These are phyloP conservation scores for Leccinum truebloodii DNA, from an alignment of 768 basidiomycete genomes.

Conservation along the genomic window DNA sequence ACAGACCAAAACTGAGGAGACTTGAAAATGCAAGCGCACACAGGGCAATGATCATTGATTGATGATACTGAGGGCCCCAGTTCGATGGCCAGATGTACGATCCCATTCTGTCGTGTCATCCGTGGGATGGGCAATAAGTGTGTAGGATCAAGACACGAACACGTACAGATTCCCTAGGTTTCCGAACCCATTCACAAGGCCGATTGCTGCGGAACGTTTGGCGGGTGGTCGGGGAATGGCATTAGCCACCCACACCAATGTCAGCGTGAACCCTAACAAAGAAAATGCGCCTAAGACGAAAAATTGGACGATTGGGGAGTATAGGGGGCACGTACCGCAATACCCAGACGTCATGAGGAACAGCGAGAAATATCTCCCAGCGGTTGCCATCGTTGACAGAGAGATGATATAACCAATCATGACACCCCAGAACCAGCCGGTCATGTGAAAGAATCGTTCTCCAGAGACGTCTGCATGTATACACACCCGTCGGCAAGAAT, in stretches of 20 bases:
- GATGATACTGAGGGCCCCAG: conserved; percentile 67
- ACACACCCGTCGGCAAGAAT: neutral
- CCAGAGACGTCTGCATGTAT: conserved; percentile 51
- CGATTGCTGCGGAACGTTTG: conserved; percentile 53
- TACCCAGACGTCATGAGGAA: conserved; percentile 66
- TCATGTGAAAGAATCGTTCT: conserved; percentile 65
- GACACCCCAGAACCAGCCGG: conserved; percentile 56
- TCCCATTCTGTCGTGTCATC: conserved; percentile 44
- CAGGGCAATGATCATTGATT: conserved; percentile 55
- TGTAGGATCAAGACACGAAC: neutral
- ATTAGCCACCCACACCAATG: conserved; percentile 63
- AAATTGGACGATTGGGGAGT: neutral
- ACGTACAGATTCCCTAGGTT: conserved; percentile 61
- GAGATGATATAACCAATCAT: conserved; percentile 63
- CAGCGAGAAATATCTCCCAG: conserved; percentile 58
- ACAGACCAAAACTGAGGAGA: conserved; percentile 37
- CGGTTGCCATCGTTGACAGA: conserved; percentile 49
- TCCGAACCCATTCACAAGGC: conserved; percentile 61
- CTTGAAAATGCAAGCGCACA: conserved; percentile 34
- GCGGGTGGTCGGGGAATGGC: conserved; percentile 60
- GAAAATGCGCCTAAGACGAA: neutral
- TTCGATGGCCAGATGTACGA: conserved; percentile 60
- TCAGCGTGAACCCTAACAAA: conserved; percentile 41
- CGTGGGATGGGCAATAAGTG: neutral
- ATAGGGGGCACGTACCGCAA: conserved; percentile 32